Percentiles rank a stretch among this genome's conserved stretches.
phyloP scores from a whole-genome alignment of 1,139 yeast genomes.

The Protomyces gravidus region DNA sequence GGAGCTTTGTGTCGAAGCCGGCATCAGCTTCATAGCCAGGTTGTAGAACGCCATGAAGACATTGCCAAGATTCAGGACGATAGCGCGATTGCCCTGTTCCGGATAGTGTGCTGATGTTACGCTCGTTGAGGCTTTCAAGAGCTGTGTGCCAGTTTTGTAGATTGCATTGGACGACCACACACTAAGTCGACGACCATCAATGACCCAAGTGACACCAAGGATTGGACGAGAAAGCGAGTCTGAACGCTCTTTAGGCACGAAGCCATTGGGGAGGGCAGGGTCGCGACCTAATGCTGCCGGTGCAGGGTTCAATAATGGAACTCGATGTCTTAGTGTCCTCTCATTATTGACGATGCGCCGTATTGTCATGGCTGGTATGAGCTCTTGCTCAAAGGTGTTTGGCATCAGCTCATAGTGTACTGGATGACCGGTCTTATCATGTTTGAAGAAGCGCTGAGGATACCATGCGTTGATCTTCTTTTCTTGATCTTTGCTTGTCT shows the following conservation, averaged over 20 bases:
- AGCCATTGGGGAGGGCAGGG: neutral
- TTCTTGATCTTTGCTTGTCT: slow-evolving; percentile 12
- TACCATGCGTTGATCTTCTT: slow-evolving; percentile 5
- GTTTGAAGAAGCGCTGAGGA: slow-evolving; percentile 12
- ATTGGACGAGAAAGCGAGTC: slow-evolving; percentile 15
- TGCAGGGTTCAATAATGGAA: slow-evolving; percentile 12
- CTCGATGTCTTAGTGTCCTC: slow-evolving; percentile 17
- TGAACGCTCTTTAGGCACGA: neutral
- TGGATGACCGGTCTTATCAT: slow-evolving; percentile 13
- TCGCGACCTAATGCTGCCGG: neutral
- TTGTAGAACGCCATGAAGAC: slow-evolving; percentile 16
- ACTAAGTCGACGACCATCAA: slow-evolving; percentile 17
- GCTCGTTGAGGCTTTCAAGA: slow-evolving; percentile 1
- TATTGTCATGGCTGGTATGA: slow-evolving; percentile 7
- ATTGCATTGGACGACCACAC: slow-evolving; percentile 19
- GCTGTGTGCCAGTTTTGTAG: slow-evolving; percentile 13
- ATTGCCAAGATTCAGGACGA: slow-evolving; percentile 21
- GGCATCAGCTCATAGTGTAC: slow-evolving; percentile 17
- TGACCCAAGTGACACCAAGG: slow-evolving; percentile 19
- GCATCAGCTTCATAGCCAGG: slow-evolving; percentile 12
- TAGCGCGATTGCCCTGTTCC: slow-evolving; percentile 25
- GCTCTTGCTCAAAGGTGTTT: slow-evolving; percentile 5
- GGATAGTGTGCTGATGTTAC: slow-evolving; percentile 22
- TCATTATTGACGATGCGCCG: slow-evolving; percentile 22
- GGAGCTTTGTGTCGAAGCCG: slow-evolving; percentile 20